Conservation (phyloP, 1,284 basidiomycete species). For the Xerocomus minutiporus region DNA sequence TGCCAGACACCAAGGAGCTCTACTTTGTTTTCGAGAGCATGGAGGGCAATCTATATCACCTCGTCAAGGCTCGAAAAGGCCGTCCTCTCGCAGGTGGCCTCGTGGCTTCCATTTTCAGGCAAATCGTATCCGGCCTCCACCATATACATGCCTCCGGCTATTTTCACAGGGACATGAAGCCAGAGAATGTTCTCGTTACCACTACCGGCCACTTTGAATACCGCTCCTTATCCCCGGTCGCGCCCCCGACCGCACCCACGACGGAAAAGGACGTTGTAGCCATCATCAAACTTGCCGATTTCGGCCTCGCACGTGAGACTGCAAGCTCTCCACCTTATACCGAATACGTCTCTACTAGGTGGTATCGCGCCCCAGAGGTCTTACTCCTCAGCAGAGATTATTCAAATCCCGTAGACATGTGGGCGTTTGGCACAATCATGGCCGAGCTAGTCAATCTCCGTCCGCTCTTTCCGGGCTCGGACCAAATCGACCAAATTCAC, state of each 20-base stretch:
- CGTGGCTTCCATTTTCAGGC: constrained; percentile 91
- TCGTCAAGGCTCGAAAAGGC: constrained; percentile 95
- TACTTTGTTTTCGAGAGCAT: constrained; percentile 99
- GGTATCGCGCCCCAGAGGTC: constrained; percentile 99
- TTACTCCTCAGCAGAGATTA: constrained; percentile 89
- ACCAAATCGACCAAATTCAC: constrained; percentile 90
- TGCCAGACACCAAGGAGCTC: constrained; percentile 89
- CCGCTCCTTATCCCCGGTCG: constrained; percentile 65
- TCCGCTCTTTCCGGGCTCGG: constrained; percentile 96
- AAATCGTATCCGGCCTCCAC: constrained; percentile 86
- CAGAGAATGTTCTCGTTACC: constrained; percentile 99
- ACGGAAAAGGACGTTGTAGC: constrained; percentile 93
- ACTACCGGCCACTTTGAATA: constrained; percentile 97
- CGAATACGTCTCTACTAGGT: constrained; percentile 97
- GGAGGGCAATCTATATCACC: constrained; percentile 99
- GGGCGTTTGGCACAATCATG: constrained; percentile 98
- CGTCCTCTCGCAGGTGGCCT: constrained; percentile 92
- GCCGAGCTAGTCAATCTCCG: constrained; percentile 94
- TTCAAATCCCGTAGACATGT: constrained; percentile 97
- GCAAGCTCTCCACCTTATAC: constrained; percentile 90
- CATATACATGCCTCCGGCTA: constrained; percentile 93
- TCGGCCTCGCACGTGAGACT: constrained; percentile 93
- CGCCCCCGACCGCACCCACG: constrained; percentile 48
- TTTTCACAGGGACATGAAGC: constrained; percentile 99
- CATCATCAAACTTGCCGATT: constrained; percentile 97